A percentile compares a stretch with the other conserved stretches of the same genome.
Evolutionary conservation across 163 green algal species (phyloP).

Genomic region (Volvox carteri): DNA sequence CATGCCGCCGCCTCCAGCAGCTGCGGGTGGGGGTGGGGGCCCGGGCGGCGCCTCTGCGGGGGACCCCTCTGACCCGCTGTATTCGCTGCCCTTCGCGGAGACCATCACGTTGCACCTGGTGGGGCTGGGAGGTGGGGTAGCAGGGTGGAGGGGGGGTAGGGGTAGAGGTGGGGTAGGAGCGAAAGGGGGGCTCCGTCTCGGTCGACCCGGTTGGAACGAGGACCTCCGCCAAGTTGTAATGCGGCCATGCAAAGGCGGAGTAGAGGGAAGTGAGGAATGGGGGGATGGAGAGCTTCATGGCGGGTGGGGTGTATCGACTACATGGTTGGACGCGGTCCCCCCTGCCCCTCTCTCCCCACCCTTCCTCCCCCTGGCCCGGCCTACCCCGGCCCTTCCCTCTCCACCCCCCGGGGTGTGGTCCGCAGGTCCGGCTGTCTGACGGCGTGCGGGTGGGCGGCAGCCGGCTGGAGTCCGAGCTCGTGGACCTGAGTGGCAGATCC

Average conservation of each 20-base stretch:
- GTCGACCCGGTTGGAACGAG: too few relatives aligned
- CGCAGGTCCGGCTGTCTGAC: conserved; percentile 42
- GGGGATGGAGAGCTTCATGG: too few relatives aligned
- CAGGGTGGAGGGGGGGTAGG: neutral
- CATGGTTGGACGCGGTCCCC: too few relatives aligned
- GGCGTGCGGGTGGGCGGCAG: conserved; percentile 16
- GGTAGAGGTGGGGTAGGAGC: neutral
- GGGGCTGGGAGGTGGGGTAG: neutral
- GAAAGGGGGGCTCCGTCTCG: neutral
- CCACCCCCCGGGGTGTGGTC: too few relatives aligned
- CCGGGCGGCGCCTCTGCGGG: too few relatives aligned
- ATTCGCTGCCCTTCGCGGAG: conserved; percentile 2
- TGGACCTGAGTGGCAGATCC: conserved; percentile 26
- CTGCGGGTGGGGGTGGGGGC: neutral
- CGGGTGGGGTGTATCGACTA: too few relatives aligned
- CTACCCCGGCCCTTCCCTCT: too few relatives aligned
- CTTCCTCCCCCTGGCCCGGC: too few relatives aligned
- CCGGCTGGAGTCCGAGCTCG: conserved; percentile 12
- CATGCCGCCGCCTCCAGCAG: neutral
- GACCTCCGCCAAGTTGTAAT: too few relatives aligned
- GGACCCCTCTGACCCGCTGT: conserved; percentile 19
- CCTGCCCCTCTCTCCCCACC: too few relatives aligned
- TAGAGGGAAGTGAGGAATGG: too few relatives aligned
- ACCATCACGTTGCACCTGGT: conserved; percentile 42
- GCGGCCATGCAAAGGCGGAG: too few relatives aligned